Evolutionary conservation across 164 flowering plant species (phyloP).

Genomic region (Euptelea pleiosperma): DNA sequence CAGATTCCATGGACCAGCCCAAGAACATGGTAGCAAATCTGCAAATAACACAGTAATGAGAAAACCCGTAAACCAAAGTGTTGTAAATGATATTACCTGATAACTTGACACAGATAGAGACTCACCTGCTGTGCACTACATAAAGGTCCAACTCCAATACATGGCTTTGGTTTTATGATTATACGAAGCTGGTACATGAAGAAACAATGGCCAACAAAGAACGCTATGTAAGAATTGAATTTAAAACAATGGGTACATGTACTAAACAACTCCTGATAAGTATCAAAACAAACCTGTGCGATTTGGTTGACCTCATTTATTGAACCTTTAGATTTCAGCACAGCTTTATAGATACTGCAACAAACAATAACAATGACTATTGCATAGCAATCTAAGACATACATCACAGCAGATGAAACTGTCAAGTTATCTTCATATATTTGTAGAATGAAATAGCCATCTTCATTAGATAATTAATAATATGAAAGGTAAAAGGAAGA

Average conservation of each 20-base stretch:
- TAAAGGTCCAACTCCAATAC: conserved; percentile 72
- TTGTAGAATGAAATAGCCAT: conserved; percentile 1
- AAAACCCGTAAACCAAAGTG: not conserved
- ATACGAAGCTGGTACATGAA: conserved; percentile 69
- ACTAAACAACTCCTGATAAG: not conserved
- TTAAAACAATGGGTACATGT: not conserved
- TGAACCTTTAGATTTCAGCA: conserved; percentile 69
- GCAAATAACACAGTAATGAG: conserved; percentile 22
- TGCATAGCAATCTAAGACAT: not conserved
- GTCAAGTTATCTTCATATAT: not conserved
- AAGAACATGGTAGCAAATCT: conserved; percentile 98
- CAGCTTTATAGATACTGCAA: conserved; percentile 77
- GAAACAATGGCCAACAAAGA: conserved; percentile 2
- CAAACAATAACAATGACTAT: not conserved
- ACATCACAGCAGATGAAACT: not conserved
- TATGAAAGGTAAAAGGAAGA: not conserved
- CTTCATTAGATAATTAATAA: not conserved
- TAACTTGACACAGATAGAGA: conserved; percentile 2
- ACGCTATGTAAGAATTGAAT: conserved; percentile 2
- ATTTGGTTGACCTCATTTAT: conserved; percentile 89
- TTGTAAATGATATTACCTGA: not conserved
- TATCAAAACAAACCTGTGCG: conserved; percentile 71
- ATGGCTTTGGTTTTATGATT: conserved; percentile 77
- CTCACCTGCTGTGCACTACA: conserved; percentile 87
- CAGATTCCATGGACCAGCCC: conserved; percentile 98